These are phyloP conservation scores for Ogataea hybrid DNA, from an alignment of 1,139 yeast species.

Conservation along the genomic window DNA sequence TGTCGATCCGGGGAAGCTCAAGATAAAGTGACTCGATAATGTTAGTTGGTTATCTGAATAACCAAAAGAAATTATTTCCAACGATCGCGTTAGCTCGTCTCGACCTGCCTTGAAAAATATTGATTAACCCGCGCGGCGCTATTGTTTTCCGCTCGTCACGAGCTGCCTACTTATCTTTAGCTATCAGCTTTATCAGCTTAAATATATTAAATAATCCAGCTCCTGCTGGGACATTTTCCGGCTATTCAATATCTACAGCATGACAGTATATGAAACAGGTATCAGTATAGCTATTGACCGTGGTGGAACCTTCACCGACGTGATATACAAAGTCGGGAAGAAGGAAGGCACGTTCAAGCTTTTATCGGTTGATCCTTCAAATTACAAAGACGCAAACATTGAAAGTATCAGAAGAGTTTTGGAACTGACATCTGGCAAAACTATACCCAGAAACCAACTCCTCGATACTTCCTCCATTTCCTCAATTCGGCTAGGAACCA, in stretches of 20 bases:
- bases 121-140: not conserved
- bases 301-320: constrained; percentile 86
- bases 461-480: constrained; percentile 46
- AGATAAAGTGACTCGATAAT: constrained; percentile 4
- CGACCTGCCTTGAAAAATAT: not conserved
- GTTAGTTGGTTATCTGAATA: constrained; percentile 5
- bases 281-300: constrained; percentile 31
- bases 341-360: constrained; percentile 54
- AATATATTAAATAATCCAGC: not conserved
- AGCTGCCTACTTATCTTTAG: not conserved
- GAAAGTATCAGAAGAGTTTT: constrained; percentile 83
- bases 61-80: not conserved
- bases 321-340: constrained; percentile 40
- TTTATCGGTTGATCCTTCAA: constrained; percentile 81
- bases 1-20: not conserved
- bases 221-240: not conserved
- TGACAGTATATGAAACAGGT: constrained; percentile 3
- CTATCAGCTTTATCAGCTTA: not conserved
- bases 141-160: not conserved
- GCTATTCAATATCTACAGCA: not conserved
- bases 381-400: constrained; percentile 84
- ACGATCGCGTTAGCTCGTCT: constrained; percentile 1
- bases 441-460: constrained; percentile 47
- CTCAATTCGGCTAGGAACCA: constrained; percentile 73
- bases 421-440: constrained; percentile 50